A percentile compares a stretch with the other conserved stretches of the same genome.
Conservation (phyloP, 345 rosid species). For the Sonneratia caseolaris region DNA sequence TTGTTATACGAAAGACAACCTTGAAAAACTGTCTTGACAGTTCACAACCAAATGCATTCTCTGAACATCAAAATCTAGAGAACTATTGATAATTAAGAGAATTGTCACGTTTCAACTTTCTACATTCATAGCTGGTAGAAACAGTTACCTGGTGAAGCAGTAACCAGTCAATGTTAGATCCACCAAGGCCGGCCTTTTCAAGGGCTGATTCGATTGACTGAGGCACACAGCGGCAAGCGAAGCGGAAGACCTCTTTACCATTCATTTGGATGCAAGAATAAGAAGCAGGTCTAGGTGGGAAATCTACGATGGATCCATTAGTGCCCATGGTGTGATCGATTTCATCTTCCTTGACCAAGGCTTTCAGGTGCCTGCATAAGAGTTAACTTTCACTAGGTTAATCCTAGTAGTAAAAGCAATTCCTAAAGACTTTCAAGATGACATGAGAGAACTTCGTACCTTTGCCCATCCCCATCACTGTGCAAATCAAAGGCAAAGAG, state of each 20-base stretch:
- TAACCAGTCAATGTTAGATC: constrained; percentile 75
- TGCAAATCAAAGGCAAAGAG: constrained; percentile 76
- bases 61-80: not conserved
- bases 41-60: not conserved
- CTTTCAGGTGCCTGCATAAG: constrained; percentile 60
- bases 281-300: constrained; percentile 51
- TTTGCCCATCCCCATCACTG: constrained; percentile 74
- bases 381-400: not conserved
- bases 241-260: constrained; percentile 90
- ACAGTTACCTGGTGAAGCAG: constrained; percentile 83
- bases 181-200: constrained; percentile 61
- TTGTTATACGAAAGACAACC: too few species aligned
- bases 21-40: not conserved
- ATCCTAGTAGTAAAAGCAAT: constrained; percentile 8
- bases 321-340: constrained; percentile 35
- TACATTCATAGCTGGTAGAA: not conserved
- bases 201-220: constrained; percentile 72
- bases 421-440: constrained; percentile 2
- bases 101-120: not conserved
- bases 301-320: constrained; percentile 50
- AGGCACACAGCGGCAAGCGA: constrained; percentile 77
- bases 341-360: constrained; percentile 32
- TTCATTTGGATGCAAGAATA: constrained; percentile 77
- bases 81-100: not conserved
- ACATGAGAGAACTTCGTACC: constrained; percentile 23